Conservation (phyloP, 805 yeast genomes). For the Lipomyces oligophaga region DNA sequence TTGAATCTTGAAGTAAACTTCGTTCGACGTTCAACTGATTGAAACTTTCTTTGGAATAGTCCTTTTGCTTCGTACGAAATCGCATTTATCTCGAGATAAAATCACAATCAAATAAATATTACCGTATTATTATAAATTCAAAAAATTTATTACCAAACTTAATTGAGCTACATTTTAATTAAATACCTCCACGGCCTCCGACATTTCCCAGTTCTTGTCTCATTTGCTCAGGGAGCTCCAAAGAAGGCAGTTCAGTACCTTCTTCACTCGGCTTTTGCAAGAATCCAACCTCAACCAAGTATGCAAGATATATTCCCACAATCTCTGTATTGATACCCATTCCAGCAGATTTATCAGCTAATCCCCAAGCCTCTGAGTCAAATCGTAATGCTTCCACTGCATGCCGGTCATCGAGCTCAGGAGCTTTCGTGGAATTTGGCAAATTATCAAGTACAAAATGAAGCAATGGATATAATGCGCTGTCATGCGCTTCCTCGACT, state of each 20-base stretch:
- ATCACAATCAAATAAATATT: too few species aligned
- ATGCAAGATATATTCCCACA: constrained; percentile 74
- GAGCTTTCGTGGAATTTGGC: constrained; percentile 89
- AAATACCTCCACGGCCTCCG: constrained; percentile 40
- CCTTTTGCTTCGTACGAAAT: too few species aligned
- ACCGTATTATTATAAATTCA: too few species aligned
- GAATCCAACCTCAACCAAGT: constrained; percentile 75
- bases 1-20: too few species aligned
- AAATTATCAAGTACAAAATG: constrained; percentile 92
- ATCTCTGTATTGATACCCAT: constrained; percentile 66
- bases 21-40: too few species aligned
- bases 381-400: constrained; percentile 63
- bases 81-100: too few species aligned
- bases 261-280: constrained; percentile 55
- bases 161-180: too few species aligned
- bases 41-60: too few species aligned
- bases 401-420: constrained; percentile 86
- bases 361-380: constrained; percentile 57
- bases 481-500: constrained; percentile 57
- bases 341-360: constrained; percentile 64
- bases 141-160: too few species aligned
- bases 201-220: constrained; percentile 36
- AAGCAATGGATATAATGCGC: constrained; percentile 86
- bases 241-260: constrained; percentile 52
- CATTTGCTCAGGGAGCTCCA: constrained; percentile 47